A percentile compares a stretch with the other conserved stretches of the same genome.
These are phyloP conservation scores for Byssothecium circinans DNA, from an alignment of 2,329 filamentous ascomycete species.

Conservation along the genomic window DNA sequence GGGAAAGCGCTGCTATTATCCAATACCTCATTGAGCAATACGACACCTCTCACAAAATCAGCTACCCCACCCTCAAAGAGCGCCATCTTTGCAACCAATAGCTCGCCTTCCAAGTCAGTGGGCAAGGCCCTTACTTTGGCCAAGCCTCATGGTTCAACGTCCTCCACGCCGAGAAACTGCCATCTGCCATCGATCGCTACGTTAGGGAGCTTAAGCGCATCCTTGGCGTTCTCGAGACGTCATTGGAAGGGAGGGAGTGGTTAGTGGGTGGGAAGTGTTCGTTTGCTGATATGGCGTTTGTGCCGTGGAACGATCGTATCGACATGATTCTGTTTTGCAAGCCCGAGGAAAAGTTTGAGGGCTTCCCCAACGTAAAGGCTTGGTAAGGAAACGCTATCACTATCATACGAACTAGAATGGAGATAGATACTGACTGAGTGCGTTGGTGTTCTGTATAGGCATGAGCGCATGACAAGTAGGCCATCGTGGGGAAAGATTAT, in stretches of 20 bases:
- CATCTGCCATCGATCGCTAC: constrained; percentile 50
- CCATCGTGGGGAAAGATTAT: constrained; percentile 36
- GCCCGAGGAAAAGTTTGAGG: constrained; percentile 16
- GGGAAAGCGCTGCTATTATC: constrained; percentile 47
- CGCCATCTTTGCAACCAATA: constrained; percentile 32
- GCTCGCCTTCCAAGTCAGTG: constrained; percentile 37
- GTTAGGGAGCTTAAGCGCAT: constrained; percentile 50
- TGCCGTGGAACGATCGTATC: constrained; percentile 40
- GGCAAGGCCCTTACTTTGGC: constrained; percentile 46
- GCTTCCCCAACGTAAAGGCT: constrained; percentile 22
- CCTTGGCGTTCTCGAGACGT: constrained; percentile 47
- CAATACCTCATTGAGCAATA: constrained; percentile 45
- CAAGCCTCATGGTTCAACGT: constrained; percentile 44
- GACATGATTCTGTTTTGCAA: constrained; percentile 20
- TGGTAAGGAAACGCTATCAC: too few relatives aligned
- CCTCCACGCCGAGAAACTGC: constrained; percentile 49
- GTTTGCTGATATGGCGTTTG: constrained; percentile 48
- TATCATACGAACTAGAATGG: too few relatives aligned
- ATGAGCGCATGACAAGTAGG: constrained; percentile 32
- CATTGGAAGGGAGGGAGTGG: constrained; percentile 33
- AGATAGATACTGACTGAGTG: too few relatives aligned
- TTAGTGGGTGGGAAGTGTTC: constrained; percentile 49
- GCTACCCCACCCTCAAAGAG: constrained; percentile 24
- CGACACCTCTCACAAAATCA: constrained; percentile 30
- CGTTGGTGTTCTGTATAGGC: too few relatives aligned